Evolutionary conservation across 164 flowering plant genomes (phyloP).

Genomic region (Kalanchoe fedtschenkoi): DNA sequence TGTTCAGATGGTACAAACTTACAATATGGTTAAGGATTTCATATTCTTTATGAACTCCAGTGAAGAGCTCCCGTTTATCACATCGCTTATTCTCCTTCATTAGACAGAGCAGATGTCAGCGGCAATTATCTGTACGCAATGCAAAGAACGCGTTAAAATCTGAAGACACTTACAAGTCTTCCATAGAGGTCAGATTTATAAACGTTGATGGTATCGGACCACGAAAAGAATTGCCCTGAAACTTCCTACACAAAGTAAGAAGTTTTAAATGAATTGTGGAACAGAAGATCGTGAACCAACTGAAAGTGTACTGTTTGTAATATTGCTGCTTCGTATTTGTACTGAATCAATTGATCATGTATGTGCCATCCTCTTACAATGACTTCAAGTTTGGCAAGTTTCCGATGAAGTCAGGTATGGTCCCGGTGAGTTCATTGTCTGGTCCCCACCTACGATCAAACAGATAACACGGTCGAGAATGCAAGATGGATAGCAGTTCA

Average conservation of each 20-base stretch:
- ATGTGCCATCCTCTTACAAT: constrained; percentile 26
- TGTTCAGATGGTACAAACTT: constrained; percentile 17
- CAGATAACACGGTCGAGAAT: constrained; percentile 14
- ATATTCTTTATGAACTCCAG: constrained; percentile 42
- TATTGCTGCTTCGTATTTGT: no score
- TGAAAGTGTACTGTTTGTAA: no score
- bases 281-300: background rate
- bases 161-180: constrained; percentile 43
- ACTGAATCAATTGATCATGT: no score
- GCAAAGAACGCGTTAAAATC: background rate
- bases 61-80: constrained; percentile 55
- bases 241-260: constrained; percentile 29
- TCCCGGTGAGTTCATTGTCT: constrained; percentile 51
- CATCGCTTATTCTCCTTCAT: constrained; percentile 57
- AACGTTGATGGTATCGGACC: constrained; percentile 67
- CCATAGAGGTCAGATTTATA: constrained; percentile 40
- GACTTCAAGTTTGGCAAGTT: constrained; percentile 40
- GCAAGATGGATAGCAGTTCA: no score
- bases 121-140: constrained; percentile 1
- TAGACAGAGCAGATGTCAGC: background rate
- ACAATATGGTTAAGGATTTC: constrained; percentile 41
- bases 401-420: constrained; percentile 64
- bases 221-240: constrained; percentile 63
- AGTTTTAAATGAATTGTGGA: background rate
- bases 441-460: constrained; percentile 52